Evolutionary conservation across 495 filamentous ascomycete species (phyloP).

Genomic region (Daldinia grandis): DNA sequence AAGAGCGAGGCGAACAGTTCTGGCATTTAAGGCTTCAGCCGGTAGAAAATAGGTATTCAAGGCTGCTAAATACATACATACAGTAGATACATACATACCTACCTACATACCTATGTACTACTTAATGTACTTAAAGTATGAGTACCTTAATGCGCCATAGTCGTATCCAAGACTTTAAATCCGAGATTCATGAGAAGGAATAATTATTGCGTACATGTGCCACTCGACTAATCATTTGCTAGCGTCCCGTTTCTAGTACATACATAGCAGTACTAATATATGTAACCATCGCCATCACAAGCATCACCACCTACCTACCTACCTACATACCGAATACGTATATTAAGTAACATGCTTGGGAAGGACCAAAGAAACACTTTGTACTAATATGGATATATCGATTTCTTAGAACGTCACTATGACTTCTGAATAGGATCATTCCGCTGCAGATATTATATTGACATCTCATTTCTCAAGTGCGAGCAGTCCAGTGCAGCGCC

Average conservation of each 20-base stretch:
- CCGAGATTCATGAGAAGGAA: neutral
- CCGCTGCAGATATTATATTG: neutral
- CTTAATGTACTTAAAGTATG: no score
- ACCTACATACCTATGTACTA: no score
- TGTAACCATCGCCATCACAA: neutral
- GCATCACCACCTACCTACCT: neutral
- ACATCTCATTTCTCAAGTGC: constrained; percentile 1
- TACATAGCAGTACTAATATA: no score
- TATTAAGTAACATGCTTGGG: neutral
- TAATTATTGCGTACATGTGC: neutral
- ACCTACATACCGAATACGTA: no score
- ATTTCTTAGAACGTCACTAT: constrained; percentile 26
- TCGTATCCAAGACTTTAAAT: neutral
- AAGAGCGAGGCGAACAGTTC: constrained; percentile 6
- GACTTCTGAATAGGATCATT: constrained; percentile 2
- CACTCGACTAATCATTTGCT: neutral
- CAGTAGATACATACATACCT: neutral
- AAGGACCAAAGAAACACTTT: neutral
- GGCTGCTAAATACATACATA: neutral
- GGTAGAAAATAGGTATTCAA: constrained; percentile 4
- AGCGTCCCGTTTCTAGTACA: neutral
- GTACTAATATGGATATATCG: neutral
- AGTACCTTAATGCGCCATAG: no score
- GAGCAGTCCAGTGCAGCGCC: neutral
- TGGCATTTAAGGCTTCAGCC: constrained; percentile 16